These are phyloP conservation scores for Beauveria brongniartii DNA, from an alignment of 2,329 filamentous ascomycete species.

Conservation along the genomic window DNA sequence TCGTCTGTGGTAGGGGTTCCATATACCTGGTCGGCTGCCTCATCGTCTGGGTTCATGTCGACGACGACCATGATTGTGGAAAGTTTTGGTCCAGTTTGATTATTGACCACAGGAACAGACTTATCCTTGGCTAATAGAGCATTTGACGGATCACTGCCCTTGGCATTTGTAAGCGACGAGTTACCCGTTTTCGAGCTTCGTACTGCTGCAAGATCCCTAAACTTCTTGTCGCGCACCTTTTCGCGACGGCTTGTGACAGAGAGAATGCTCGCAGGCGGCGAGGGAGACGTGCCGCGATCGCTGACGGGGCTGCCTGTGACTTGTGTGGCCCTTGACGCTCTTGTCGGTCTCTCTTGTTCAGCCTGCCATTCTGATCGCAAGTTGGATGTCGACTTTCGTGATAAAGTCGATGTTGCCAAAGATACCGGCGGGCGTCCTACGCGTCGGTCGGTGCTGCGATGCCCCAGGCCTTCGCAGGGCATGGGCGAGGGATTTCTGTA, in stretches of 20 bases:
- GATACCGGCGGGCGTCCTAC: conserved; percentile 3
- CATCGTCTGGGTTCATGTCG: conserved; percentile 22
- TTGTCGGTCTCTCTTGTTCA: not conserved
- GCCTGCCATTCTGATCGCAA: not conserved
- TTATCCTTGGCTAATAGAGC: not conserved
- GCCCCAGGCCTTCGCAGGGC: not conserved
- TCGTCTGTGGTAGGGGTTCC: not conserved
- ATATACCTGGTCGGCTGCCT: not conserved
- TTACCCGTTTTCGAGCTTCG: conserved; percentile 8
- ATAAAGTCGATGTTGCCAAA: not conserved
- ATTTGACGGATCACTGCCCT: not conserved
- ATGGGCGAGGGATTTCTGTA: conserved; percentile 7
- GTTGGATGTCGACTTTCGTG: conserved; percentile 5
- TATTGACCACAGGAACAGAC: conserved; percentile 13
- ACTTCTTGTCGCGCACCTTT: conserved; percentile 31
- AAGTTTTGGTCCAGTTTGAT: conserved; percentile 19
- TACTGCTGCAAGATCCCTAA: conserved; percentile 31
- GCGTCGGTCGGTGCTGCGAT: conserved; percentile 5
- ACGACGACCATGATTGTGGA: conserved; percentile 33
- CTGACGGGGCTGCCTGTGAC: conserved; percentile 17
- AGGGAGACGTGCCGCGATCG: conserved; percentile 10
- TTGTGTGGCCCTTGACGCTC: conserved; percentile 4
- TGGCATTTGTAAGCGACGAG: not conserved
- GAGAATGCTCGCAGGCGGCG: conserved; percentile 14
- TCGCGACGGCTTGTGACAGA: conserved; percentile 27